These are phyloP conservation scores for Trypanosoma lewisi DNA, from an alignment of 208 protist genomes.

Conservation along the genomic window DNA sequence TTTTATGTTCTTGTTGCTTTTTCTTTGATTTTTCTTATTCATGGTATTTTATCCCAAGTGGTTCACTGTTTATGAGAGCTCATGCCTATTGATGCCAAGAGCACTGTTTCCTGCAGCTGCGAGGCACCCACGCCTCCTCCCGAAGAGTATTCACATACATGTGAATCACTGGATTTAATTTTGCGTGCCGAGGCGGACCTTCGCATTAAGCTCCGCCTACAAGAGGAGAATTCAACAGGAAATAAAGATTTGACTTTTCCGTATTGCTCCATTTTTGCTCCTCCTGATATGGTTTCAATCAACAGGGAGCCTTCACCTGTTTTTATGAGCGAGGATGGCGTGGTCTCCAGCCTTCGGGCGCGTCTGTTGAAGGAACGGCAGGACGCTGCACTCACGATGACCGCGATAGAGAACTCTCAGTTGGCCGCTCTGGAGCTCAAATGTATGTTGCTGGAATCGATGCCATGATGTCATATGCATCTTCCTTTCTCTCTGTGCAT, in stretches of 20 bases:
- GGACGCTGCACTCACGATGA: not conserved
- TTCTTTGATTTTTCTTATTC: not conserved
- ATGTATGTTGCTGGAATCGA: slow-evolving; percentile 26
- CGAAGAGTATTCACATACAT: not conserved
- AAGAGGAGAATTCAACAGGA: not conserved
- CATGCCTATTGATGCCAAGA: not conserved
- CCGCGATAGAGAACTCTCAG: slow-evolving; percentile 16
- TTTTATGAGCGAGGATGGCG: slow-evolving; percentile 21
- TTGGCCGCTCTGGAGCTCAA: slow-evolving; percentile 29
- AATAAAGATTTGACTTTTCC: not conserved
- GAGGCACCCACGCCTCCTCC: slow-evolving; percentile 3
- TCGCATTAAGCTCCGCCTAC: slow-evolving; percentile 3
- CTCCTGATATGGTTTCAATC: slow-evolving; percentile 9
- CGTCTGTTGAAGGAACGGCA: slow-evolving; percentile 15
- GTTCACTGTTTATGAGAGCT: not conserved
- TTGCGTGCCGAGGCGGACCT: slow-evolving; percentile 5
- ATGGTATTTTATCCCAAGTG: not conserved
- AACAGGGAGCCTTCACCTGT: not conserved
- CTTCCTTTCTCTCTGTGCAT: not conserved
- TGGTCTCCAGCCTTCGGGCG: slow-evolving; percentile 19
- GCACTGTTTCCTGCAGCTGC: slow-evolving; percentile 4
- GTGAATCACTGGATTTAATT: slow-evolving; percentile 3
- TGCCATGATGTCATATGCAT: not conserved
- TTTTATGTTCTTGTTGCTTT: not conserved
- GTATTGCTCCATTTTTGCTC: slow-evolving; percentile 20